A percentile compares a stretch with the other conserved stretches of the same genome.
Conservation (phyloP, 352 stramenopile species). For the Phytophthora multivora region DNA sequence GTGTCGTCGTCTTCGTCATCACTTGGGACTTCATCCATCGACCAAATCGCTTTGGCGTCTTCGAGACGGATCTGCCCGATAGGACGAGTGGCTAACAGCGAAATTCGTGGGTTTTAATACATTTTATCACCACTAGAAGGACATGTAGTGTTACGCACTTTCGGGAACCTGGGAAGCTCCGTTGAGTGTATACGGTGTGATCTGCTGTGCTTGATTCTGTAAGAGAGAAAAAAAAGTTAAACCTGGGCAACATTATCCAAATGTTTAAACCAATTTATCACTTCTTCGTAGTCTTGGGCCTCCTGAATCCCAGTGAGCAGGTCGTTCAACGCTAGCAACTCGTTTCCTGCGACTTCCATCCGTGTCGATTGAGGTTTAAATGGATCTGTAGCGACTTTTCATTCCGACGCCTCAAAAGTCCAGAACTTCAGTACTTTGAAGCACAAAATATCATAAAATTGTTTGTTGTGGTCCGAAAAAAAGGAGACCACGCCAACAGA, state of each 20-base stretch:
- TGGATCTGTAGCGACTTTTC: conserved; percentile 29
- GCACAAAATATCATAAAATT: too few species aligned
- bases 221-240: background rate
- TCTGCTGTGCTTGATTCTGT: conserved; percentile 21
- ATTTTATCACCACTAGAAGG: background rate
- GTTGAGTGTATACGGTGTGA: conserved; percentile 34
- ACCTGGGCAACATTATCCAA: too few species aligned
- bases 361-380: background rate
- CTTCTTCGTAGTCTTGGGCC: conserved; percentile 33
- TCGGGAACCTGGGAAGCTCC: conserved; percentile 29
- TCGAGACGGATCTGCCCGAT: conserved; percentile 72
- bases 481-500: too few species aligned
- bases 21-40: conserved; percentile 67
- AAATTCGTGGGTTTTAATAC: background rate
- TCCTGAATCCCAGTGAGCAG: conserved; percentile 34
- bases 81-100: conserved; percentile 47
- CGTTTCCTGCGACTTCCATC: conserved; percentile 40
- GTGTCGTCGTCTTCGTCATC: conserved; percentile 78
- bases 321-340: conserved; percentile 41
- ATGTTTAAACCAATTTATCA: background rate
- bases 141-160: conserved; percentile 31
- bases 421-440: too few species aligned
- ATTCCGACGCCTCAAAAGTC: conserved; percentile 1
- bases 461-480: too few species aligned
- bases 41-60: conserved; percentile 78